Base-by-base conservation (phyloP, 2,329 filamentous ascomycete genomes). In the Beauveria sp. region DNA sequence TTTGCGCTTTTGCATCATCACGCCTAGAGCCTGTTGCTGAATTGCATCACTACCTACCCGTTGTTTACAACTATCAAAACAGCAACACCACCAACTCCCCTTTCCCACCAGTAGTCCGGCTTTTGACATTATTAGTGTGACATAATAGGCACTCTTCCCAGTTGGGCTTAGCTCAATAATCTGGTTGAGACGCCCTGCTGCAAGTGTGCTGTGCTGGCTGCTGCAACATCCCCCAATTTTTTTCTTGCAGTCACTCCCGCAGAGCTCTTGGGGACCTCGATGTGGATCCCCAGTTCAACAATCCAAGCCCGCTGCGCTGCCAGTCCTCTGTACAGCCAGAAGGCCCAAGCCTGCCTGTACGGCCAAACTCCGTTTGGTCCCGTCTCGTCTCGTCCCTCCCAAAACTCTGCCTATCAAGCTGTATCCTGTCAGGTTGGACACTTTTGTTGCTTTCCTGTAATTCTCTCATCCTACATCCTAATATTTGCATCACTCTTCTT, bases 141-240 rank as follows among this genome's bases (percentile, higher is more conserved):
- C 58, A 42, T n/a, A 60, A 10, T 24, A 18, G 16, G 14, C n/a
- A 14, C 58, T 26, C 28, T 46, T 26, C 73, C 67, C 0, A 18
- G 65, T 67, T 62, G 43, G 69, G 73, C 7, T 63, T 76, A 75
- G 75, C 62, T 53, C 52, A 9, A 22, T 43, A 70, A 76, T 76
- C 77, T 79, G 75, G 76, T 79, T 79, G 77, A 79, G 77, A 67
- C 74, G 69, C 66, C 68, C 28, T 22, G 66, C 68, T 70, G 67
- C 42, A 54, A 42, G 58, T 48, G 67, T 67, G 64, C 66, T 64
- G 67, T 64, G 65, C 60, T 63, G 61, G 45, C 24, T 43, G 48
- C 51, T 60, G 55, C 51, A 50, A 43, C 56, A 42, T 60, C 16
- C 62, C 57, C 57, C 57, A 60, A 63, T 56, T 60, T 46, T 60